Evolutionary conservation across 2,329 filamentous ascomycete genomes (phyloP).

Genomic region (Claviceps pusilla): DNA sequence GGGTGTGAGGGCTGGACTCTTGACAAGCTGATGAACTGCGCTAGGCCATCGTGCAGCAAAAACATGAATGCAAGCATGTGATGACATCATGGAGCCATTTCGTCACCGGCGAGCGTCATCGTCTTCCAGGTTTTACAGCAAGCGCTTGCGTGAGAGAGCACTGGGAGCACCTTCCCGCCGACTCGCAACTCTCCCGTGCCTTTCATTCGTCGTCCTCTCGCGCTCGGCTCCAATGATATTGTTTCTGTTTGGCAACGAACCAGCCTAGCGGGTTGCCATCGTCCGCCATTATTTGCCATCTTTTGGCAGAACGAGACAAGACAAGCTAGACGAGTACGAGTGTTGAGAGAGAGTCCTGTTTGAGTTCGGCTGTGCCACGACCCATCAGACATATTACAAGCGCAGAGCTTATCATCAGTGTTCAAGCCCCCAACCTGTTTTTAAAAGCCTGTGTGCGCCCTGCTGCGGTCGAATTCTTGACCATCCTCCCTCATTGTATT

Average conservation of each 20-base stretch:
- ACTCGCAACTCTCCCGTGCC: not conserved
- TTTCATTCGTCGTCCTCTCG: not conserved
- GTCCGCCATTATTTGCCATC: not conserved
- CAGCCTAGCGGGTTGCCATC: not conserved
- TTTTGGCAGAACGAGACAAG: not conserved
- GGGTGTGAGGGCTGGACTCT: too few species aligned
- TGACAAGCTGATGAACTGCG: too few species aligned
- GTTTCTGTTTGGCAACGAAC: not conserved
- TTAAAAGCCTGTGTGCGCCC: slow-evolving; percentile 2
- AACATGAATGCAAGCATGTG: not conserved
- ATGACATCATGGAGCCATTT: slow-evolving; percentile 23
- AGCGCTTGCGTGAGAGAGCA: not conserved
- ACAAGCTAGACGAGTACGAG: not conserved
- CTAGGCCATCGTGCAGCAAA: too few species aligned
- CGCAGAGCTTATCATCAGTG: not conserved
- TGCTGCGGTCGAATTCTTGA: not conserved
- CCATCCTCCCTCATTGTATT: not conserved
- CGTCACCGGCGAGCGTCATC: slow-evolving; percentile 8
- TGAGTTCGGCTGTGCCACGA: not conserved
- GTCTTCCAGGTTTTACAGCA: not conserved
- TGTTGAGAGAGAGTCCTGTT: not conserved
- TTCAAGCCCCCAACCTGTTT: not conserved
- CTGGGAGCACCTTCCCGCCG: not conserved
- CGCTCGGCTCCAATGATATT: not conserved
- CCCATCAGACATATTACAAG: not conserved